phyloP scores from a whole-genome alignment of 2,329 filamentous ascomycete genomes.

The Ceratocystis harringtonii region DNA sequence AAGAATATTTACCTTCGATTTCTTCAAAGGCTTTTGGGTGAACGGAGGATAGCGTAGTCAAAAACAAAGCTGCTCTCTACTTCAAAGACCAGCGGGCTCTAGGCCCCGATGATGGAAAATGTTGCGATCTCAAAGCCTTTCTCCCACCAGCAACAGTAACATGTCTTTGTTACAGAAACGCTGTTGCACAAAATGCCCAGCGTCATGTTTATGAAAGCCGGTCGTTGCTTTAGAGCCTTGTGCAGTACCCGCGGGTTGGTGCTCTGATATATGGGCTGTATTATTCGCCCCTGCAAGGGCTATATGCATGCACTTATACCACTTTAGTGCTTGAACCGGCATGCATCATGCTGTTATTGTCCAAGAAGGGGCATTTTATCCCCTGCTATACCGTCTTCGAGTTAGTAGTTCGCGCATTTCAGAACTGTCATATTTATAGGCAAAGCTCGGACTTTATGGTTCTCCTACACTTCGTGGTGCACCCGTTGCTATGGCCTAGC shows the following conservation, averaged over 20 bases:
- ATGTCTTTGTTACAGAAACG: not conserved
- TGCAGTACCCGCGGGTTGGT: not conserved
- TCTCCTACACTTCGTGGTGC: not conserved
- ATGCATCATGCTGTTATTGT: not conserved
- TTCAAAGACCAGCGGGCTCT: no score
- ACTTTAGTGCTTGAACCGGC: not conserved
- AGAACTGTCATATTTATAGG: not conserved
- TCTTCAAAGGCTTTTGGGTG: no score
- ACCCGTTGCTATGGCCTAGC: not conserved
- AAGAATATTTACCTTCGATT: no score
- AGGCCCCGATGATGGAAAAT: no score
- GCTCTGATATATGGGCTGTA: not conserved
- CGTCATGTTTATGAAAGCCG: not conserved
- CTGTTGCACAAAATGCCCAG: constrained; percentile 1
- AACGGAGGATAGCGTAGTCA: no score
- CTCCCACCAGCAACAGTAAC: no score
- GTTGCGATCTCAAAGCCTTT: not conserved
- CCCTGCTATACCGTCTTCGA: not conserved
- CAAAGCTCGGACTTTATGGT: not conserved
- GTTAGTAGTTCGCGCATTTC: not conserved
- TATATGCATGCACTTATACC: constrained; percentile 5
- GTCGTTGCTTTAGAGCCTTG: constrained; percentile 5
- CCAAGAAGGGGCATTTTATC: not conserved
- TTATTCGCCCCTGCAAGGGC: not conserved
- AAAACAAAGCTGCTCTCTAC: no score